Conservation (phyloP, 2,329 filamentous ascomycete genomes). For the Xylariaceae sp. region DNA sequence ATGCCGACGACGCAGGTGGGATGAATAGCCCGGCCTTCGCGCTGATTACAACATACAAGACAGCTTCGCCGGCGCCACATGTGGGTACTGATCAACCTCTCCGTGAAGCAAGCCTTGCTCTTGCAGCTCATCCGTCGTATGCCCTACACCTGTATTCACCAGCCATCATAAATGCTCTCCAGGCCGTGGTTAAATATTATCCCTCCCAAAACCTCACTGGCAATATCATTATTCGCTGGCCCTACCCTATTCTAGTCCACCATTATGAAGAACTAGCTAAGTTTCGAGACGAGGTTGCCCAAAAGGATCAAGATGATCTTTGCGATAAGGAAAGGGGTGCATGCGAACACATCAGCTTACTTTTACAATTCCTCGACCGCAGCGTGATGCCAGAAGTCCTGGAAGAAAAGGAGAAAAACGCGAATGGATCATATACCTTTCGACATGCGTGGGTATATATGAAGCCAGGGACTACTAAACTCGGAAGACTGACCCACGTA, state of each 20-base stretch:
- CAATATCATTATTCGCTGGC: constrained; percentile 29
- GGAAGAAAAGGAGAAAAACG: constrained; percentile 29
- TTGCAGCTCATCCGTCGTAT: constrained; percentile 21
- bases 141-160: constrained; percentile 31
- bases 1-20: not conserved
- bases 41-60: constrained; percentile 16
- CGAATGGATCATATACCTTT: constrained; percentile 26
- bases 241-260: constrained; percentile 36
- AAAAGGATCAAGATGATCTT: constrained; percentile 6
- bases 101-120: not conserved
- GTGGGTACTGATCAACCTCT: not conserved
- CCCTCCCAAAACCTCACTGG: constrained; percentile 32
- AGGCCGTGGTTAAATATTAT: constrained; percentile 38
- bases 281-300: constrained; percentile 15
- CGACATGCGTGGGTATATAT: constrained; percentile 27
- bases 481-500: not conserved
- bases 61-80: not conserved
- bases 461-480: constrained; percentile 26
- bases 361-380: constrained; percentile 33
- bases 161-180: constrained; percentile 34
- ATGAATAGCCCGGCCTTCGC: constrained; percentile 7
- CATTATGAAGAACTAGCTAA: constrained; percentile 35
- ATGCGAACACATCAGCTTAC: constrained; percentile 19
- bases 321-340: constrained; percentile 27
- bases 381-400: constrained; percentile 32